Conservation (phyloP, 2,329 filamentous ascomycete species). For the Hypoxylon sp. region DNA sequence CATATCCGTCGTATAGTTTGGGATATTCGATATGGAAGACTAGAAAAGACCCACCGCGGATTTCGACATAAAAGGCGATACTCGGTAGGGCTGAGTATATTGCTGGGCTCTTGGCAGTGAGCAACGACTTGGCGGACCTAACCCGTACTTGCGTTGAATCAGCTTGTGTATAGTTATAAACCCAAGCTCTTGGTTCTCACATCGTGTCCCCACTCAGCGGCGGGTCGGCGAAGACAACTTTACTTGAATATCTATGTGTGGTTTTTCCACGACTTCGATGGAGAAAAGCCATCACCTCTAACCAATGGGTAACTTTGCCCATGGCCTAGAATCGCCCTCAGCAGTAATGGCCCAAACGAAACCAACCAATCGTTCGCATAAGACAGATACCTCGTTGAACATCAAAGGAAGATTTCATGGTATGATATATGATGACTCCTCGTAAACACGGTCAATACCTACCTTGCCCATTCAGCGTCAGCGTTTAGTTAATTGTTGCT, state of each 20-base stretch:
- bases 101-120: neutral
- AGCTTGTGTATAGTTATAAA: neutral
- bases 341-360: neutral
- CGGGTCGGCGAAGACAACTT: too few relatives aligned
- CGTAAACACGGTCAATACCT: neutral
- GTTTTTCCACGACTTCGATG: too few relatives aligned
- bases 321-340: too few relatives aligned
- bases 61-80: constrained; percentile 2
- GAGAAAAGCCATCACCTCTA: too few relatives aligned
- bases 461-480: neutral
- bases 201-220: too few relatives aligned
- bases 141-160: neutral
- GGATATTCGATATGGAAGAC: neutral
- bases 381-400: too few relatives aligned
- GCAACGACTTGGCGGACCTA: neutral
- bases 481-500: neutral
- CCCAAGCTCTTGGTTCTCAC: too few relatives aligned
- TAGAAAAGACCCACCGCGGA: neutral
- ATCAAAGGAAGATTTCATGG: neutral
- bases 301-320: too few relatives aligned
- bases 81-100: constrained; percentile 10
- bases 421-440: neutral
- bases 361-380: neutral
- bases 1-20: too few relatives aligned
- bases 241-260: too few relatives aligned